These are phyloP conservation scores for Penicillium psychrofluorescens DNA, from an alignment of 495 filamentous ascomycete genomes.

Conservation along the genomic window DNA sequence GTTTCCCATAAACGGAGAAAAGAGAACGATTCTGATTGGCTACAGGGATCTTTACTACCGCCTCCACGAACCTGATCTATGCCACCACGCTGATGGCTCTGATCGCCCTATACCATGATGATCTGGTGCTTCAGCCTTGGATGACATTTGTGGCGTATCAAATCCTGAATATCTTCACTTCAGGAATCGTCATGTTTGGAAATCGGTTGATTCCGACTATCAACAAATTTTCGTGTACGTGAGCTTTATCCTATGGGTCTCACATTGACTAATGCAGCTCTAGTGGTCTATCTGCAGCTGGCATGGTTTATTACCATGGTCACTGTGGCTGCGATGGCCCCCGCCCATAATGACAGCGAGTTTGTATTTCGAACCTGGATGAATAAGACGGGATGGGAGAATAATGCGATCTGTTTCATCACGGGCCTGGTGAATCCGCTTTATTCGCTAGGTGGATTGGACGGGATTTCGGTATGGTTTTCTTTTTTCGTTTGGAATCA, in stretches of 20 bases:
- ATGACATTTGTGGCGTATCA: conserved; percentile 32
- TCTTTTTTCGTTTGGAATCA: conserved; percentile 9
- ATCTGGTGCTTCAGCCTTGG: conserved; percentile 28
- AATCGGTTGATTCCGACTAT: conserved; percentile 28
- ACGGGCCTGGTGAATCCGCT: conserved; percentile 71
- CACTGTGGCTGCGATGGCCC: conserved; percentile 51
- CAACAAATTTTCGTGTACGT: conserved; percentile 31
- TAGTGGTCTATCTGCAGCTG: conserved; percentile 54
- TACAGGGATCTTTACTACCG: conserved; percentile 34
- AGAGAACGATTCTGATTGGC: neutral
- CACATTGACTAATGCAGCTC: neutral
- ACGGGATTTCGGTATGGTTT: conserved; percentile 34
- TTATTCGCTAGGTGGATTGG: conserved; percentile 68
- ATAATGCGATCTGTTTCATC: conserved; percentile 66
- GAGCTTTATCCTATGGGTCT: neutral
- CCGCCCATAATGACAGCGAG: conserved; percentile 45
- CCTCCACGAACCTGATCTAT: conserved; percentile 35
- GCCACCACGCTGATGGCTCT: conserved; percentile 26
- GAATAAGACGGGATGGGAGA: conserved; percentile 60
- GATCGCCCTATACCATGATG: conserved; percentile 27
- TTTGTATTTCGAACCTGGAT: conserved; percentile 61
- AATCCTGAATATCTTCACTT: conserved; percentile 23
- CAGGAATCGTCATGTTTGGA: conserved; percentile 27
- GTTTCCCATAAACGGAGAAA: neutral
- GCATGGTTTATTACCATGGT: conserved; percentile 63